phyloP scores from a whole-genome alignment of 2,329 filamentous ascomycete genomes.

The Fusarium dlaminii region DNA sequence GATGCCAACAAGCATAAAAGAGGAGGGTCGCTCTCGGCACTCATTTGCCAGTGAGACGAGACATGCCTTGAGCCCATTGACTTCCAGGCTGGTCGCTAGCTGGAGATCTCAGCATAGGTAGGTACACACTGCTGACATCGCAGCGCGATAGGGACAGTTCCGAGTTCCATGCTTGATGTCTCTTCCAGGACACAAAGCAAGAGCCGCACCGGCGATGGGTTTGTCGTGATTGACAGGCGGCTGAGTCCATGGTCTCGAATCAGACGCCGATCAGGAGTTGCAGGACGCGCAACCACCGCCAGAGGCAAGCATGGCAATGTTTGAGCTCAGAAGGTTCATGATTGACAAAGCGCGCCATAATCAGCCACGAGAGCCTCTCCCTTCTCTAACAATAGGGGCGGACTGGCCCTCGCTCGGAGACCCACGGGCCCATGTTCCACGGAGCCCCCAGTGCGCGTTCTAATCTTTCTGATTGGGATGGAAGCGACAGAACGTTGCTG shows the following conservation, averaged over 20 bases:
- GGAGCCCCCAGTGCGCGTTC: constrained; percentile 12
- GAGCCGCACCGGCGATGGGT: constrained; percentile 5
- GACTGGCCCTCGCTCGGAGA: constrained; percentile 29
- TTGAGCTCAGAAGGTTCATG: constrained; percentile 15
- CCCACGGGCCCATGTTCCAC: constrained; percentile 31
- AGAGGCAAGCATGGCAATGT: constrained; percentile 10
- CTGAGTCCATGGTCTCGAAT: constrained; percentile 16
- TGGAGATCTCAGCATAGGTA: not conserved
- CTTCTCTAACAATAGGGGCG: constrained; percentile 35
- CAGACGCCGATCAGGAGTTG: constrained; percentile 35
- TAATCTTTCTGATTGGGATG: constrained; percentile 32
- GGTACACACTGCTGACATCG: not conserved
- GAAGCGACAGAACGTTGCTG: constrained; percentile 17
- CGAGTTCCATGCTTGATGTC: constrained; percentile 11
- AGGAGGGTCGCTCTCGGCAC: constrained; percentile 22
- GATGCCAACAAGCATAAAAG: constrained; percentile 20
- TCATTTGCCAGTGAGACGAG: constrained; percentile 30
- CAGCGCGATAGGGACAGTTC: constrained; percentile 12
- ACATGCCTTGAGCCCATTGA: constrained; percentile 4
- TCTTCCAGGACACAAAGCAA: not conserved
- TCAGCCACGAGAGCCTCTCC: constrained; percentile 31
- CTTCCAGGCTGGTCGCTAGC: constrained; percentile 10
- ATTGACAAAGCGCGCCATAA: constrained; percentile 16
- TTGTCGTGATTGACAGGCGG: constrained; percentile 17
- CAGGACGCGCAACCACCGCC: constrained; percentile 41